phyloP scores from a whole-genome alignment of 129 eudicot species.

The Centrapalus pauciflorus region DNA sequence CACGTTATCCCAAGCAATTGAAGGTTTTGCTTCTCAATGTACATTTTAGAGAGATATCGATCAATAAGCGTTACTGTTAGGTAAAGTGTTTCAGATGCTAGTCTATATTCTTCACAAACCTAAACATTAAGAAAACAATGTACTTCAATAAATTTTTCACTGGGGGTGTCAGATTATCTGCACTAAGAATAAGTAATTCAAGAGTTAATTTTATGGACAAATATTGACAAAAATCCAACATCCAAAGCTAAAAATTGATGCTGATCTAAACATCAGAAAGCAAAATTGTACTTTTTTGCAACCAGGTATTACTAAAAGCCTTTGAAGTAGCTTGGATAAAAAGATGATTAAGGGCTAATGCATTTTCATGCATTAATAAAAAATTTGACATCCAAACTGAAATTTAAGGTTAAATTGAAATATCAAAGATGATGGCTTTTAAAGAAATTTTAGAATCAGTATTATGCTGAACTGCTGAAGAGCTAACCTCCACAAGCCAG shows the following conservation, averaged over 20 bases:
- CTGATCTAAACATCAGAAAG: too few relatives aligned
- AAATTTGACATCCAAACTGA: background rate
- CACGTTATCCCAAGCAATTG: slow-evolving; percentile 96
- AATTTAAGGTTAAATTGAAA: background rate
- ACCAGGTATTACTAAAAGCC: background rate
- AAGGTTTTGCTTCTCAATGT: slow-evolving; percentile 74
- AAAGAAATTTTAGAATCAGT: background rate
- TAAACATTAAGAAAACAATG: slow-evolving; percentile 23
- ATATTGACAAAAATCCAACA: background rate
- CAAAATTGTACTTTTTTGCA: background rate
- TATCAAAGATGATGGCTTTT: too few relatives aligned
- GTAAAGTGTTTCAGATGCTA: slow-evolving; percentile 84
- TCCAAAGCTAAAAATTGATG: background rate
- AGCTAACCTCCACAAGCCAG: slow-evolving; percentile 96
- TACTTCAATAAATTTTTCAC: background rate
- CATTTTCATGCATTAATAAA: background rate
- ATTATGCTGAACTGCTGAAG: slow-evolving; percentile 14
- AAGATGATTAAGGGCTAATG: background rate
- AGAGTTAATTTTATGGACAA: background rate
- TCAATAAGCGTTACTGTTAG: slow-evolving; percentile 86
- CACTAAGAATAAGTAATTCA: background rate
- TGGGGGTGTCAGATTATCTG: background rate
- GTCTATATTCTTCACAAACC: slow-evolving; percentile 85
- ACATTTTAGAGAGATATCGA: slow-evolving; percentile 62
- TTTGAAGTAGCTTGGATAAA: background rate